Percentiles rank a stretch among this genome's conserved stretches.
Evolutionary conservation across 1,284 basidiomycete species (phyloP).

Genomic region (Hypsizygus ulmarius): DNA sequence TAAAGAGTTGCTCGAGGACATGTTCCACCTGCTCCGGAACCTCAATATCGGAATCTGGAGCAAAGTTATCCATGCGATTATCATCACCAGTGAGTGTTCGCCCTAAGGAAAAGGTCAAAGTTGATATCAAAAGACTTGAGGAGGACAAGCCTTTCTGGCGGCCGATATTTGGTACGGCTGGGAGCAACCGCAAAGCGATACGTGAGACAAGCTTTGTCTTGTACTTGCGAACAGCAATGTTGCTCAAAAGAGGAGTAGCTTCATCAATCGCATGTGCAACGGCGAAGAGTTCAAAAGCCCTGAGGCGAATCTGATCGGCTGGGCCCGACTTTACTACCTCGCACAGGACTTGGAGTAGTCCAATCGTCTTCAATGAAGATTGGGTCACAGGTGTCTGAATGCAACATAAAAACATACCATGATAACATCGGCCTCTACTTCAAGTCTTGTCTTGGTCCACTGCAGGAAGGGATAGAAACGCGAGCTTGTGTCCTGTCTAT

Average conservation of each 20-base stretch:
- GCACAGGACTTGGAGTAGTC: slow-evolving; percentile 71
- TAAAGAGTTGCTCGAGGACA: slow-evolving; percentile 74
- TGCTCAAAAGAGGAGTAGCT: slow-evolving; percentile 41
- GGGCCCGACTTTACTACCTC: slow-evolving; percentile 70
- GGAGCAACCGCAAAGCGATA: slow-evolving; percentile 61
- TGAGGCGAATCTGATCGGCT: slow-evolving; percentile 48
- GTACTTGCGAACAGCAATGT: slow-evolving; percentile 67
- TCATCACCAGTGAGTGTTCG: slow-evolving; percentile 25
- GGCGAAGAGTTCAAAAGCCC: slow-evolving; percentile 43
- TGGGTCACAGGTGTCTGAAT: neutral
- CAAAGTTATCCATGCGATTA: slow-evolving; percentile 7
- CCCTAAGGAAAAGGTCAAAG: slow-evolving; percentile 18
- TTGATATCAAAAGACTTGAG: neutral
- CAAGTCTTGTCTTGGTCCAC: slow-evolving; percentile 41
- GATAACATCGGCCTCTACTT: slow-evolving; percentile 44
- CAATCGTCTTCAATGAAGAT: slow-evolving; percentile 53
- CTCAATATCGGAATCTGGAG: slow-evolving; percentile 54
- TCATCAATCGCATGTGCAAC: slow-evolving; percentile 42
- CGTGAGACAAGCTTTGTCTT: slow-evolving; percentile 65
- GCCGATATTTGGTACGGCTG: slow-evolving; percentile 37
- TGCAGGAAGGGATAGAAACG: slow-evolving; percentile 51
- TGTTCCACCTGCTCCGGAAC: slow-evolving; percentile 80
- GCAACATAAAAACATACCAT: slow-evolving; percentile 39
- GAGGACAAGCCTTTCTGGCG: slow-evolving; percentile 40
- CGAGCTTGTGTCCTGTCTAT: slow-evolving; percentile 61